These are phyloP conservation scores for Tricholoma saponaceum DNA, from an alignment of 768 basidiomycete genomes.

Conservation along the genomic window DNA sequence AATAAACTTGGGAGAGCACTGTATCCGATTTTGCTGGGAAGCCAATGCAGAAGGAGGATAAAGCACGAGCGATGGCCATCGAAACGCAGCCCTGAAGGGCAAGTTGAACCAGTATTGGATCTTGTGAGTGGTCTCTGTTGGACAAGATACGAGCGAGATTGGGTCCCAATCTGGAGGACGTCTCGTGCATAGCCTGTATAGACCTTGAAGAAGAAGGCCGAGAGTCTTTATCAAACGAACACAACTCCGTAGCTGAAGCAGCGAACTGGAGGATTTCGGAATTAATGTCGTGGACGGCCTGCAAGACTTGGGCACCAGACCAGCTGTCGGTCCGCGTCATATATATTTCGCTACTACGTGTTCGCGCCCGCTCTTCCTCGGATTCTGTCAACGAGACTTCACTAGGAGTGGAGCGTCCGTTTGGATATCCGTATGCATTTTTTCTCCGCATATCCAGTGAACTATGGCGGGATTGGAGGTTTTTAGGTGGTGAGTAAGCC, in stretches of 20 bases:
- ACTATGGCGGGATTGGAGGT: conserved; percentile 17
- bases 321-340: conserved; percentile 71
- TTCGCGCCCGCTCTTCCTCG: conserved; percentile 56
- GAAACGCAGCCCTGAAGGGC: conserved; percentile 70
- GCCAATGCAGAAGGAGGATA: conserved; percentile 71
- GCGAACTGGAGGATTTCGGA: conserved; percentile 80
- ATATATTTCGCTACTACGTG: conserved; percentile 59
- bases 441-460: conserved; percentile 30
- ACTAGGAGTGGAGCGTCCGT: conserved; percentile 13
- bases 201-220: conserved; percentile 36
- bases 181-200: conserved; percentile 54
- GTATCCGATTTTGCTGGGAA: conserved; percentile 68
- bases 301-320: conserved; percentile 77
- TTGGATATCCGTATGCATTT: conserved; percentile 16
- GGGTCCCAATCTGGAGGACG: conserved; percentile 58
- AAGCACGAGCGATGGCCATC: conserved; percentile 60
- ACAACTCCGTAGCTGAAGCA: conserved; percentile 68
- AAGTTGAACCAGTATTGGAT: conserved; percentile 73
- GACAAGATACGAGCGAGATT: conserved; percentile 58
- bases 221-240: conserved; percentile 43
- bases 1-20: conserved; percentile 57
- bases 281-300: conserved; percentile 77
- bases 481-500: conserved; percentile 8
- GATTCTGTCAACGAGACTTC: conserved; percentile 11
- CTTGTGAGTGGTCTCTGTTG: conserved; percentile 65